Evolutionary conservation across 2,329 filamentous ascomycete genomes (phyloP).

Genomic region (Fusarium temperatum): DNA sequence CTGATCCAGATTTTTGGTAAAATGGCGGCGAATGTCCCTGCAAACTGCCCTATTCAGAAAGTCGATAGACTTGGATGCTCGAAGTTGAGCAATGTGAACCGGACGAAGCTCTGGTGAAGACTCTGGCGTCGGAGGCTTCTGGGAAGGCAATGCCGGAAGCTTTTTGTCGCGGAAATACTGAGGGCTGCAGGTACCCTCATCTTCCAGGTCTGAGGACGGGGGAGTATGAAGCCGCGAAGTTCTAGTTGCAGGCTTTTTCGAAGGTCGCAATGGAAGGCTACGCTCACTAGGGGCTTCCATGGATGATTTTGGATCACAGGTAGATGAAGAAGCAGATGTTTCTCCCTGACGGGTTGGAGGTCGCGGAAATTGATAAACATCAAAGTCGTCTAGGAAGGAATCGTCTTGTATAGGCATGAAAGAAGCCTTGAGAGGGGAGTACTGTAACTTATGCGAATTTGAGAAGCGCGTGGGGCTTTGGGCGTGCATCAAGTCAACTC

Average conservation of each 20-base stretch:
- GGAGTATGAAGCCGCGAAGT: slow-evolving; percentile 45
- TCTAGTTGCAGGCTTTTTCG: slow-evolving; percentile 32
- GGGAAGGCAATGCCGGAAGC: slow-evolving; percentile 40
- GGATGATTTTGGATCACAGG: slow-evolving; percentile 31
- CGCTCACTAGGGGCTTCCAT: slow-evolving; percentile 38
- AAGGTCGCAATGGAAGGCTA: slow-evolving; percentile 40
- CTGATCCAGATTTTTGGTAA: slow-evolving; percentile 40
- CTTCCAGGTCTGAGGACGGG: slow-evolving; percentile 47
- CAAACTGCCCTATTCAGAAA: slow-evolving; percentile 41
- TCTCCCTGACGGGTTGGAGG: slow-evolving; percentile 44
- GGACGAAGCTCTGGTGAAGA: slow-evolving; percentile 49
- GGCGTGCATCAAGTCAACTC: slow-evolving; percentile 14
- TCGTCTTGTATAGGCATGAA: slow-evolving; percentile 39
- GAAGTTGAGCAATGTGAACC: slow-evolving; percentile 40
- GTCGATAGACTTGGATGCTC: slow-evolving; percentile 42
- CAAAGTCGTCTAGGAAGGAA: slow-evolving; percentile 43
- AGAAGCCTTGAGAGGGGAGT: slow-evolving; percentile 39
- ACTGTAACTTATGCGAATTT: slow-evolving; percentile 25
- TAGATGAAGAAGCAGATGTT: slow-evolving; percentile 36
- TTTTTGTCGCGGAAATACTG: slow-evolving; percentile 40
- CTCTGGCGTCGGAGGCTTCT: slow-evolving; percentile 45
- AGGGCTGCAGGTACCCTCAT: slow-evolving; percentile 34
- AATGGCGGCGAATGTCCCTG: slow-evolving; percentile 40
- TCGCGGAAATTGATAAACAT: slow-evolving; percentile 51
- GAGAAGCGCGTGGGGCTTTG: slow-evolving; percentile 20